Evolutionary conservation across 176 grass and related monocot species (phyloP).

Genomic region (Alopecurus myosuroides): DNA sequence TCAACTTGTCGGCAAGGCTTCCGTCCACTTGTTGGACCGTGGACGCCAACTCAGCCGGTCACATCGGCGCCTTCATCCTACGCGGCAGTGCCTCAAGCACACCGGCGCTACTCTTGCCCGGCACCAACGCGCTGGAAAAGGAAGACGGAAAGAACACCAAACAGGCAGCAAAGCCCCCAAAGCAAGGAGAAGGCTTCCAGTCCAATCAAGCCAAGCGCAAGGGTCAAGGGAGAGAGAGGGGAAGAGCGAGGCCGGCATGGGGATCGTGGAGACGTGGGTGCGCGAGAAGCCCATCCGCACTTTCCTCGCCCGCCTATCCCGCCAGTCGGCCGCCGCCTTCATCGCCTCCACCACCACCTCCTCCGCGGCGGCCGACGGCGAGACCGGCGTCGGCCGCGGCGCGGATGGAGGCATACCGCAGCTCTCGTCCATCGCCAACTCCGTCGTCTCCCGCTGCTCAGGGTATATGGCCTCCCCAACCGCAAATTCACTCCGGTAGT

Average conservation of each 20-base stretch:
- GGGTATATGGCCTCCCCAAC: slow-evolving; percentile 29
- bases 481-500: not conserved
- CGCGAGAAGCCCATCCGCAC: slow-evolving; percentile 63
- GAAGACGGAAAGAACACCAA: not conserved
- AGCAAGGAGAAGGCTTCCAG: slow-evolving; percentile 15
- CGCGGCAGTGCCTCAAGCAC: not conserved
- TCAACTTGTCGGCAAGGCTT: not conserved
- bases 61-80: not conserved
- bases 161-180: not conserved
- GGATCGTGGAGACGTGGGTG: slow-evolving; percentile 39
- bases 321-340: slow-evolving; percentile 14
- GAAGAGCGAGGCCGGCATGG: slow-evolving; percentile 21
- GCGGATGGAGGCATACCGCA: slow-evolving; percentile 29
- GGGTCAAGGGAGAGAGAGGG: not conserved
- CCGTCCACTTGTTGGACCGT: not conserved
- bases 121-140: not conserved
- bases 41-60: not conserved
- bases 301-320: slow-evolving; percentile 27
- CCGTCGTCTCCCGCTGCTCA: slow-evolving; percentile 69
- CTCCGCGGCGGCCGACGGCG: slow-evolving; percentile 1
- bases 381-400: not conserved
- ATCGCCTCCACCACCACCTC: slow-evolving; percentile 7
- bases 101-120: not conserved
- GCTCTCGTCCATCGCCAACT: slow-evolving; percentile 66
- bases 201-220: slow-evolving; percentile 11